Base-by-base conservation (phyloP, 805 yeast genomes). In the Kuraishia hungarica region DNA sequence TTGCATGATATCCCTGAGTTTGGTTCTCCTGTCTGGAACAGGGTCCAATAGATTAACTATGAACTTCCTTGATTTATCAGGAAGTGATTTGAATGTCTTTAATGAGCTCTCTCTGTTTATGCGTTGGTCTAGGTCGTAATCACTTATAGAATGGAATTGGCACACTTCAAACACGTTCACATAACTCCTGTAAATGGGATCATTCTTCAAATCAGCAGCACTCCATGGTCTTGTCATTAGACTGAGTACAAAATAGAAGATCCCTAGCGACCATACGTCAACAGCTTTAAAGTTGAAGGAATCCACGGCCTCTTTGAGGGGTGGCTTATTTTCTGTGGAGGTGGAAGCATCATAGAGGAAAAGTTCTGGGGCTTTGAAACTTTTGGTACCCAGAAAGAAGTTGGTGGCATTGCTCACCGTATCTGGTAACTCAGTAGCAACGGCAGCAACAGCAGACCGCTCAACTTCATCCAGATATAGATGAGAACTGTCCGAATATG, bases 351-450 rank as follows among this genome's bases (percentile, higher is more conserved):
- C 46, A 49, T 53, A 61, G 2, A 24, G 51, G 53, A 59, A 76
- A 29, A 79, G 57, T 60, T 81, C 85, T 0, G 86, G 86, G 0
- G 84, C 77, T 60, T 79, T 81, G 65, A 79, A 81, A 6, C 81
- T 74, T 23, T 70, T 70, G 1, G 86, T 81, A 1, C 86, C 86
- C 58, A 78, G 66, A 50, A 60, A 66, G 13, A 75, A 54, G 28
- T 63, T 64, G 26, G 62, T 62, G 10, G 58, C 60, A 21, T 59
- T 58, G 26, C n/a, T 39, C 28, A 47, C 54, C 39, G 49, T 22
- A 50, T n/a, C 29, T 17, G 15, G 15, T 22, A 21, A 39, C 21
- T 51, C 17, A 13, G n/a, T n/a, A n/a, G n/a, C 19, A 20, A 8
- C 6, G n/a, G n/a, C n/a, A n/a, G n/a, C 20, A 2, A 5, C 15